Conservation (phyloP, 2,329 filamentous ascomycete species). For the Ambrosiella cleistominuta region DNA sequence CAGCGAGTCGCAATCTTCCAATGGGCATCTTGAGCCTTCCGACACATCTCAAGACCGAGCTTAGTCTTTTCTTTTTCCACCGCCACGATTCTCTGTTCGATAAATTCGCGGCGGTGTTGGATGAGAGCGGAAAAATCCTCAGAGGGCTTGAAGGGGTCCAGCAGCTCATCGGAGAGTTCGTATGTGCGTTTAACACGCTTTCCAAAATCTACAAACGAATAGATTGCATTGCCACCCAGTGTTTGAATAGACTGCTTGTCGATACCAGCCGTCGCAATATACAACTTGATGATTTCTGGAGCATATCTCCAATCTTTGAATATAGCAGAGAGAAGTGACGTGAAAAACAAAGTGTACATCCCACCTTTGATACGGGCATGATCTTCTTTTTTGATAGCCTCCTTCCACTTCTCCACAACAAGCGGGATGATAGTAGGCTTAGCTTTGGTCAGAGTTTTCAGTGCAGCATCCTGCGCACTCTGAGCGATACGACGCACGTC, state of each 20-base stretch:
- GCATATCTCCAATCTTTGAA: conserved; percentile 90
- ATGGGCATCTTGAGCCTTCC: conserved; percentile 61
- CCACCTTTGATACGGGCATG: conserved; percentile 88
- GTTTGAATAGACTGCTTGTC: conserved; percentile 93
- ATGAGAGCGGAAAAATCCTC: conserved; percentile 37
- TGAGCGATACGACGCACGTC: conserved; percentile 93
- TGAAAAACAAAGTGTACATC: conserved; percentile 78
- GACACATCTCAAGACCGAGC: conserved; percentile 65
- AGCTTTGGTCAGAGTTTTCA: conserved; percentile 79
- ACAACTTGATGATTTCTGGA: conserved; percentile 72
- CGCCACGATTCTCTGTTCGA: conserved; percentile 53
- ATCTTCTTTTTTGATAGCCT: conserved; percentile 62
- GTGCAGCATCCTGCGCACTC: conserved; percentile 75
- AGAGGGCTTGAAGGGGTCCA: conserved; percentile 30
- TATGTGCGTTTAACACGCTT: conserved; percentile 58
- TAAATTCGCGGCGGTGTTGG: conserved; percentile 45
- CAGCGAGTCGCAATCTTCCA: conserved; percentile 93
- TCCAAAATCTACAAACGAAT: conserved; percentile 80
- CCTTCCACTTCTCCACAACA: conserved; percentile 61
- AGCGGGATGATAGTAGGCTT: conserved; percentile 77
- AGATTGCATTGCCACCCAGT: conserved; percentile 63
- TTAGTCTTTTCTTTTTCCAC: conserved; percentile 73
- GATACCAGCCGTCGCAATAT: conserved; percentile 74
- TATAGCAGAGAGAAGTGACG: conserved; percentile 72
- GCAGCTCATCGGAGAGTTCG: conserved; percentile 30